Conservation (phyloP, 2,329 filamentous ascomycete genomes). For the Dichotomopilus funicola region DNA sequence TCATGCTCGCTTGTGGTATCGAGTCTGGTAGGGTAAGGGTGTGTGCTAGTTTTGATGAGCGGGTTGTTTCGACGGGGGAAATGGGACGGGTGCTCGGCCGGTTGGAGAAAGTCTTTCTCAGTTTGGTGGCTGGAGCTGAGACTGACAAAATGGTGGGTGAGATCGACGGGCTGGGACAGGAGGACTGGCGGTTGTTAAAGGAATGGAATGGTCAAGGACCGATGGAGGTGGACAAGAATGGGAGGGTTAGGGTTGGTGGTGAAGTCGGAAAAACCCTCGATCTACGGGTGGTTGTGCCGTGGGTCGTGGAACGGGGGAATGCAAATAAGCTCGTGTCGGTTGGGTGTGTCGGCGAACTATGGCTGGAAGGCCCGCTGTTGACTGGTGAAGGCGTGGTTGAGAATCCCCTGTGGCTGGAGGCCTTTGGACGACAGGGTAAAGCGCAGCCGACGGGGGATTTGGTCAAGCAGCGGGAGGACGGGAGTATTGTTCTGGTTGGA, state of each 20-base stretch:
- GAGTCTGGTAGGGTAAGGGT: constrained; percentile 35
- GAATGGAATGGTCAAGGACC: constrained; percentile 34
- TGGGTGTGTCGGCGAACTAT: constrained; percentile 33
- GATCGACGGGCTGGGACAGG: too few species aligned
- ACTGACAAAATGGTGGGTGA: too few species aligned
- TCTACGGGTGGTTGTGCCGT: constrained; percentile 28
- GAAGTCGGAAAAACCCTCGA: constrained; percentile 27
- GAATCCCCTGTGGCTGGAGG: constrained; percentile 28
- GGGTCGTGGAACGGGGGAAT: constrained; percentile 30
- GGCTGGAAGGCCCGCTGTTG: constrained; percentile 35
- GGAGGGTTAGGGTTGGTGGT: too few species aligned
- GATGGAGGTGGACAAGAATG: constrained; percentile 13
- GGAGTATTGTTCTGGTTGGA: constrained; percentile 25
- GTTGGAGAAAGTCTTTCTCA: constrained; percentile 26
- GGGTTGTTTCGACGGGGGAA: constrained; percentile 3
- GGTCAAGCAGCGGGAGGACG: constrained; percentile 24
- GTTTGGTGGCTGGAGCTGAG: background rate
- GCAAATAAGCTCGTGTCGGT: constrained; percentile 34
- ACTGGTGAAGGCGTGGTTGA: constrained; percentile 23
- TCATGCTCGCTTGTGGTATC: constrained; percentile 43
- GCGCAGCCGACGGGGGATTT: constrained; percentile 27
- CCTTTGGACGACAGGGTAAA: constrained; percentile 27
- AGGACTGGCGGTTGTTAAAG: too few species aligned
- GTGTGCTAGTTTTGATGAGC: constrained; percentile 37
- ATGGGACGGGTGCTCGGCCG: constrained; percentile 16